Conservation (phyloP, 768 basidiomycete species). For the Gymnopilus dilepis region DNA sequence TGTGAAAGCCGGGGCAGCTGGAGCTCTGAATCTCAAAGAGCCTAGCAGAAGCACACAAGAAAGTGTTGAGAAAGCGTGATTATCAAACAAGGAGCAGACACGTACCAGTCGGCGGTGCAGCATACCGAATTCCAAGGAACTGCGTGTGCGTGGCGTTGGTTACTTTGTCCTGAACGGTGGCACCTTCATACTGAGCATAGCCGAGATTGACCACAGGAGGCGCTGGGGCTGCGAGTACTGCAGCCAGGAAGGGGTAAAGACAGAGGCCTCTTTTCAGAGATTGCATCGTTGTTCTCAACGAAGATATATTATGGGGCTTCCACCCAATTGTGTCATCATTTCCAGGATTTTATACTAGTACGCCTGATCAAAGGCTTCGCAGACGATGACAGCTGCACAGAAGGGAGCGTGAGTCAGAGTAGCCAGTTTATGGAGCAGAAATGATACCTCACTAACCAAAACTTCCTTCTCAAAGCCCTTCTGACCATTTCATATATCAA, state of each 20-base stretch:
- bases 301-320: too few relatives aligned
- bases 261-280: too few relatives aligned
- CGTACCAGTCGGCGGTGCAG: slow-evolving; percentile 52
- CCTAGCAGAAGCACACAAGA: slow-evolving; percentile 27
- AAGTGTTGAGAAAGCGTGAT: neutral
- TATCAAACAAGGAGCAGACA: neutral
- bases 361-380: neutral
- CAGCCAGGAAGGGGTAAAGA: neutral
- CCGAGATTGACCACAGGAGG: slow-evolving; percentile 46
- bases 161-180: slow-evolving; percentile 18
- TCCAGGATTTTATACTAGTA: neutral
- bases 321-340: too few relatives aligned
- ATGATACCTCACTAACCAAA: neutral
- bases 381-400: neutral
- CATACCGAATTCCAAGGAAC: slow-evolving; percentile 56
- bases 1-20: slow-evolving; percentile 35
- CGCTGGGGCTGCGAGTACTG: neutral
- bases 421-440: neutral
- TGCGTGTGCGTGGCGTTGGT: slow-evolving; percentile 39
- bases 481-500: neutral
- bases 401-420: neutral
- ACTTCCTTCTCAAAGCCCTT: neutral
- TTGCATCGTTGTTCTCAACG: too few relatives aligned
- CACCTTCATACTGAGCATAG: slow-evolving; percentile 50
- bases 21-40: slow-evolving; percentile 40